Conservation (phyloP, 352 stramenopile species). For the Blastocystis sp. region DNA sequence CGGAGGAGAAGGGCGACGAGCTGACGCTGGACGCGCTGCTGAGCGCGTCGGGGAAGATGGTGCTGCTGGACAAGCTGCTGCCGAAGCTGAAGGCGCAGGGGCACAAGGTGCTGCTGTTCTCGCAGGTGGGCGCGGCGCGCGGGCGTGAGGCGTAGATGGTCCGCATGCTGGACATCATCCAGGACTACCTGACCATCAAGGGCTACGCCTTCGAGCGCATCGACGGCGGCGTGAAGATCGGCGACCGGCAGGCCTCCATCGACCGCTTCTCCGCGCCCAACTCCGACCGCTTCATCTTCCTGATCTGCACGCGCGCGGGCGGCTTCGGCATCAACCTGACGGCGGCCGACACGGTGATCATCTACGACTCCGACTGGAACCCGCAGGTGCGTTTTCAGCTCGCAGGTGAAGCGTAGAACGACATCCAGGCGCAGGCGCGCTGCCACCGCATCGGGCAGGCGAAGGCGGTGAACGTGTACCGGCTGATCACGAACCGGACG, state of each 20-base stretch:
- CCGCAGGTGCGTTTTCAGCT: slow-evolving; percentile 77
- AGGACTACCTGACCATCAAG: slow-evolving; percentile 90
- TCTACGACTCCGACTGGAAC: slow-evolving; percentile 89
- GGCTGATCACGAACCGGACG: slow-evolving; percentile 83
- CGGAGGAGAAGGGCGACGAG: background rate
- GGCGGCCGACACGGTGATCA: no score
- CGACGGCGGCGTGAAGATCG: slow-evolving; percentile 93
- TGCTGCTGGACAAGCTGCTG: slow-evolving; percentile 96
- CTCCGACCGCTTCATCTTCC: slow-evolving; percentile 84
- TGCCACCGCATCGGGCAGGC: slow-evolving; percentile 87
- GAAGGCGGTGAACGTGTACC: slow-evolving; percentile 88
- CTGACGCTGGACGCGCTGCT: slow-evolving; percentile 78
- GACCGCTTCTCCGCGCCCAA: slow-evolving; percentile 80
- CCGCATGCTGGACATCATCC: slow-evolving; percentile 95
- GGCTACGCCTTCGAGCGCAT: slow-evolving; percentile 92
- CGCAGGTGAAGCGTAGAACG: slow-evolving; percentile 74
- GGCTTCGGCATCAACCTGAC: slow-evolving; percentile 92
- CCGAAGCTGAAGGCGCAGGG: slow-evolving; percentile 88
- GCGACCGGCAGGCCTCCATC: slow-evolving; percentile 88
- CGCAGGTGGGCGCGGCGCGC: slow-evolving; percentile 92
- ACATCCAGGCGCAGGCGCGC: slow-evolving; percentile 84
- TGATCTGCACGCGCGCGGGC: slow-evolving; percentile 92
- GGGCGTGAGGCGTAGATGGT: slow-evolving; percentile 72
- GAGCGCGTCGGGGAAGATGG: slow-evolving; percentile 90
- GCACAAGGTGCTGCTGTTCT: slow-evolving; percentile 96